Percentiles rank a stretch among this genome's conserved stretches.
Evolutionary conservation across 495 filamentous ascomycete species (phyloP).

Genomic region (Apiosordaria backusii): DNA sequence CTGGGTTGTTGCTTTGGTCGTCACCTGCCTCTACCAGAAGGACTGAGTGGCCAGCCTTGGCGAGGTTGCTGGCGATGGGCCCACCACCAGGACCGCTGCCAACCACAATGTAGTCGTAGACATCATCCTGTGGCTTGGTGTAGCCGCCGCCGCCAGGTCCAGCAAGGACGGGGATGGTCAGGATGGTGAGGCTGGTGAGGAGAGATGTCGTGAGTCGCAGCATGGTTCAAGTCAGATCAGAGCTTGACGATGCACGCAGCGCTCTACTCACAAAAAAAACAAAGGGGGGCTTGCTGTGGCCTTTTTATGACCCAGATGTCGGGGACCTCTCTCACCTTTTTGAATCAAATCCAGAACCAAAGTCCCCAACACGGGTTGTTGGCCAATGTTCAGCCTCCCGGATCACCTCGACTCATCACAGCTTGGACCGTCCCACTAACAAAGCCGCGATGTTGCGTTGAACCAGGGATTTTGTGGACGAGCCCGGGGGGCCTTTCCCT

Average conservation of each 20-base stretch:
- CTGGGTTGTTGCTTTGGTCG: constrained; percentile 49
- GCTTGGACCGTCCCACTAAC: background rate
- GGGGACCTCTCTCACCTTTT: background rate
- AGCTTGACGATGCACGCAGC: background rate
- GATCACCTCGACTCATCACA: background rate
- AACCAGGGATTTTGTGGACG: background rate
- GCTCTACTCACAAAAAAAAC: background rate
- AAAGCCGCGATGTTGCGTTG: constrained; percentile 7
- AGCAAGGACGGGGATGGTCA: background rate
- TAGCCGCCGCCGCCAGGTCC: constrained; percentile 3
- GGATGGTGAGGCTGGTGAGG: background rate
- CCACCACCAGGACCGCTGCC: constrained; percentile 64
- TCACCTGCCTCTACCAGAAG: constrained; percentile 63
- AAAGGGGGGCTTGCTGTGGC: background rate
- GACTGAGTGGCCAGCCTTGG: constrained; percentile 53
- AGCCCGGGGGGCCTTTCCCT: background rate
- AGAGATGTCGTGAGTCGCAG: background rate
- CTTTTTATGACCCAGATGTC: no score
- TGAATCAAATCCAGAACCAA: no score
- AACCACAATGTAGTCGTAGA: constrained; percentile 62
- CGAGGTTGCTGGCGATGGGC: constrained; percentile 57
- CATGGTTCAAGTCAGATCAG: background rate
- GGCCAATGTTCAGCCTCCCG: background rate
- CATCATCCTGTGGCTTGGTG: constrained; percentile 3
- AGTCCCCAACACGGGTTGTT: no score